Percentiles rank a stretch among this genome's conserved stretches.
phyloP scores from a whole-genome alignment of 2,329 filamentous ascomycete genomes.

The Lomentospora prolificans region DNA sequence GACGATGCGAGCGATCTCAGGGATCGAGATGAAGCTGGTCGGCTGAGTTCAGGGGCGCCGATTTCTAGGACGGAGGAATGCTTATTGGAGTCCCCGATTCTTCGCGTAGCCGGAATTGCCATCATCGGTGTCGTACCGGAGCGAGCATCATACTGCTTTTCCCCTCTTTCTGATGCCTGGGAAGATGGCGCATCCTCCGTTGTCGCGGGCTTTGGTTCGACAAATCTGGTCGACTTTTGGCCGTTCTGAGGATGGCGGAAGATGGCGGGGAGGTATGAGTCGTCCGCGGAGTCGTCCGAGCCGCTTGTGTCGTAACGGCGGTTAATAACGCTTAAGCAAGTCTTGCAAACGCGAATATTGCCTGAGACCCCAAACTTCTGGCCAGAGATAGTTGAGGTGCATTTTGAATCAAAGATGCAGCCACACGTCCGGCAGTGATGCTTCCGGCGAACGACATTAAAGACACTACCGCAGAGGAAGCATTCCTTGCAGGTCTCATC shows the following conservation, averaged over 20 bases:
- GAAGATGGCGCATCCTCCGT: constrained; percentile 7
- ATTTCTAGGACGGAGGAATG: constrained; percentile 86
- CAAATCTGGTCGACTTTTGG: not conserved
- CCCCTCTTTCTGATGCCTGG: constrained; percentile 16
- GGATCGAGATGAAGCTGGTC: constrained; percentile 91
- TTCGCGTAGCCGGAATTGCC: constrained; percentile 56
- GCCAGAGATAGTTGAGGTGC: constrained; percentile 83
- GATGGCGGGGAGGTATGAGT: constrained; percentile 56
- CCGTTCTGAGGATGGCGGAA: constrained; percentile 29
- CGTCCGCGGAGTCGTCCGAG: constrained; percentile 81
- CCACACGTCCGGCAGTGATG: constrained; percentile 94
- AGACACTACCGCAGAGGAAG: constrained; percentile 81
- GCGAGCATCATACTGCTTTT: constrained; percentile 37
- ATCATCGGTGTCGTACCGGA: constrained; percentile 60
- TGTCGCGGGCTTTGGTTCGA: constrained; percentile 1
- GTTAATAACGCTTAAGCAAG: constrained; percentile 84
- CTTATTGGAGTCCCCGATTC: constrained; percentile 68
- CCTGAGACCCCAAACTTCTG: constrained; percentile 79
- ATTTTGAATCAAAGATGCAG: constrained; percentile 97
- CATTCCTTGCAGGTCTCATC: constrained; percentile 98
- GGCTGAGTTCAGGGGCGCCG: constrained; percentile 68
- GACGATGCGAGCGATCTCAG: constrained; percentile 61
- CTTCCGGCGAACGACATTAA: constrained; percentile 89
- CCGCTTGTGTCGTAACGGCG: constrained; percentile 77
- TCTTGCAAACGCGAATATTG: constrained; percentile 81